Evolutionary conservation across 768 basidiomycete species (phyloP).

Genomic region (Rhodocollybia butyracea): DNA sequence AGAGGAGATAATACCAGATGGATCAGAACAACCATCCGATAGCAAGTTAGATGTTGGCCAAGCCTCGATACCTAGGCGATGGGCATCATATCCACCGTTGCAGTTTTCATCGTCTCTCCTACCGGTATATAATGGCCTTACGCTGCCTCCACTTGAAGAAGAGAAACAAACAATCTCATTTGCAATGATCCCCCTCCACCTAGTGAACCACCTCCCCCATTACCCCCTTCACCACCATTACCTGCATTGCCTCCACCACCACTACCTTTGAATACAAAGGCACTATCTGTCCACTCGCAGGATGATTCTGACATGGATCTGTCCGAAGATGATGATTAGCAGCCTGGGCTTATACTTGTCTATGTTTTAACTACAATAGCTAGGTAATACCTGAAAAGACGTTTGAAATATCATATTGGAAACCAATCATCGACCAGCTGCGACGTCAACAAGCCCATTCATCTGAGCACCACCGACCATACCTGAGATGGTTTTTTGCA

Average conservation of each 20-base stretch:
- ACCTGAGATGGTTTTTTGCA: slow-evolving; percentile 83
- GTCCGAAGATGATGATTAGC: slow-evolving; percentile 6
- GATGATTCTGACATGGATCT: slow-evolving; percentile 19
- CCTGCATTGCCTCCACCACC: slow-evolving; percentile 7
- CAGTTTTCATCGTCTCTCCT: slow-evolving; percentile 59
- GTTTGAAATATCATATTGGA: neutral
- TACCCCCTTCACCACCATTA: slow-evolving; percentile 31
- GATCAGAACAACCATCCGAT: neutral
- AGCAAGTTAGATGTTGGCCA: neutral
- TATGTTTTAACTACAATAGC: neutral
- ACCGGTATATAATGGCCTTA: slow-evolving; percentile 43
- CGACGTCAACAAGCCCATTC: slow-evolving; percentile 36
- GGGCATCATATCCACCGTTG: slow-evolving; percentile 61
- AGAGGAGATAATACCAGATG: slow-evolving; percentile 11
- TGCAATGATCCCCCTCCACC: slow-evolving; percentile 3
- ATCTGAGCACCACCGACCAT: slow-evolving; percentile 57
- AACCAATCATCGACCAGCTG: slow-evolving; percentile 26
- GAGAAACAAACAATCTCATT: slow-evolving; percentile 20
- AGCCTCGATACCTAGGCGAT: slow-evolving; percentile 35
- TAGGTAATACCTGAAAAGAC: neutral
- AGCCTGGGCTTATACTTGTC: neutral
- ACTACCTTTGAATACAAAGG: slow-evolving; percentile 5
- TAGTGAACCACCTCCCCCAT: slow-evolving; percentile 24
- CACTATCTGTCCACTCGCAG: slow-evolving; percentile 3
- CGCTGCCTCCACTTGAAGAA: slow-evolving; percentile 29